Base-by-base conservation (phyloP, 192 early-diverging fungal species). In the Borealophlyctis nickersoniae region DNA sequence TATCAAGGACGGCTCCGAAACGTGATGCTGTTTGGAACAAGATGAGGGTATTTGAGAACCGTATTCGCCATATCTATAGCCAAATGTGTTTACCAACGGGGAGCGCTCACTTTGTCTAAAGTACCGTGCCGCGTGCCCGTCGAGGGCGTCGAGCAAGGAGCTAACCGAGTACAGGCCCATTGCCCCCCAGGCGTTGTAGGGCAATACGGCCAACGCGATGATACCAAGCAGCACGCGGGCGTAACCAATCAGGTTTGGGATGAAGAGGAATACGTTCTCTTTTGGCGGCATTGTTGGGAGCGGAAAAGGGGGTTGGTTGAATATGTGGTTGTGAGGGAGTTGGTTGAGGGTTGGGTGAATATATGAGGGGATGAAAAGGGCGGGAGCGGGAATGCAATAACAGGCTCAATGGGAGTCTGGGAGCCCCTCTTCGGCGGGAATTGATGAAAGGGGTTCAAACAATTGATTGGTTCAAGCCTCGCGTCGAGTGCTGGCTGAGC, bases 1-100 rank as follows among this genome's bases (percentile, higher is more conserved):
- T 99, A 69, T 99, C 97, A 32, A 99, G 78, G 19, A 98, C 95
- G 28, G 92, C 92, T 34, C 97, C 97, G 78, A 98, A 97, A 57
- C 89, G 87, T 19, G 79, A 71, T n/a, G 71, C 81, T 84, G 52
- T 26, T 7, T 45, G 39, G 9, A 45, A 7, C 7, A 45, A 45
- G 39, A 19, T 45, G 39, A 7, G 39, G 39, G 19, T 45, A 19
- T 45, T n/a, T n/a, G n/a, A 45, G 19, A 45, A 45, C 39, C 39
- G 19, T 45, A 19, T 7, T 13, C 39, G 39, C 39, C 39, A 45
- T 19, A 45, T 45, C 39, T 19, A 45, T 45, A 7, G 19, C 7
- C 7, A 45, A 45, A 19, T 45, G 39, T 7, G 39, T 19, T 7
- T 7, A 19, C 19, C 22, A 60, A 62, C 16, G 24, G 33, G 28